Percentiles rank a stretch among this genome's conserved stretches.
phyloP scores from a whole-genome alignment of 1,139 yeast species.

The Blastobotrys capitulatus region DNA sequence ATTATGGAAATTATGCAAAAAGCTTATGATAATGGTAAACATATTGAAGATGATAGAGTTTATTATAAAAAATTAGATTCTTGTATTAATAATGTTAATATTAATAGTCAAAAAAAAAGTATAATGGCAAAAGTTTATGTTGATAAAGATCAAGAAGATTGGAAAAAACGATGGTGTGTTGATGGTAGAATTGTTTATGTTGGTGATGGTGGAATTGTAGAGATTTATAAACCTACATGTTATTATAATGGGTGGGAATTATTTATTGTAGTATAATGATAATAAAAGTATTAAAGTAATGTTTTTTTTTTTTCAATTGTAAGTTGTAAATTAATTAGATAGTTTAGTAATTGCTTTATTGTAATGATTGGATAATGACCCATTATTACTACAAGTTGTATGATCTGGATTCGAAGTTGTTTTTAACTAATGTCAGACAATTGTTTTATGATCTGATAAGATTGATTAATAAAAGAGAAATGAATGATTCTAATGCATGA shows the following conservation, averaged over 20 bases:
- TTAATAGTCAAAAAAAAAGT: too few species aligned
- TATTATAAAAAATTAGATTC: slow-evolving; percentile 24
- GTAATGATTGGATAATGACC: too few species aligned
- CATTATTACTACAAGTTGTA: too few species aligned
- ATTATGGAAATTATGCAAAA: slow-evolving; percentile 54
- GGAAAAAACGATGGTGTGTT: slow-evolving; percentile 33
- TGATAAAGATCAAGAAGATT: slow-evolving; percentile 21
- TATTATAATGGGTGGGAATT: slow-evolving; percentile 30
- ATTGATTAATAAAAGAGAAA: too few species aligned
- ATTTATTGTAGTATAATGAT: slow-evolving; percentile 17
- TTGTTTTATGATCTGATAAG: too few species aligned
- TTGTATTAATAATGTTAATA: too few species aligned
- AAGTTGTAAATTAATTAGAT: too few species aligned
- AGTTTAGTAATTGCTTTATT: too few species aligned
- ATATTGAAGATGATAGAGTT: slow-evolving; percentile 40
- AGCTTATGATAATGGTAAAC: slow-evolving; percentile 56
- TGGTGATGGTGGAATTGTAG: slow-evolving; percentile 19
- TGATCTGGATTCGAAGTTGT: too few species aligned
- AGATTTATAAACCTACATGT: slow-evolving; percentile 21
- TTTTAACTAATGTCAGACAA: too few species aligned
- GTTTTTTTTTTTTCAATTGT: slow-evolving; percentile 1
- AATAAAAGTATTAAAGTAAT: neutral
- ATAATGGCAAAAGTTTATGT: too few species aligned
- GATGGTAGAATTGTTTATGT: slow-evolving; percentile 29
- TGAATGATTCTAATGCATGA: too few species aligned